phyloP scores from a whole-genome alignment of 495 filamentous ascomycete species.

The Tetracladium setigerum region DNA sequence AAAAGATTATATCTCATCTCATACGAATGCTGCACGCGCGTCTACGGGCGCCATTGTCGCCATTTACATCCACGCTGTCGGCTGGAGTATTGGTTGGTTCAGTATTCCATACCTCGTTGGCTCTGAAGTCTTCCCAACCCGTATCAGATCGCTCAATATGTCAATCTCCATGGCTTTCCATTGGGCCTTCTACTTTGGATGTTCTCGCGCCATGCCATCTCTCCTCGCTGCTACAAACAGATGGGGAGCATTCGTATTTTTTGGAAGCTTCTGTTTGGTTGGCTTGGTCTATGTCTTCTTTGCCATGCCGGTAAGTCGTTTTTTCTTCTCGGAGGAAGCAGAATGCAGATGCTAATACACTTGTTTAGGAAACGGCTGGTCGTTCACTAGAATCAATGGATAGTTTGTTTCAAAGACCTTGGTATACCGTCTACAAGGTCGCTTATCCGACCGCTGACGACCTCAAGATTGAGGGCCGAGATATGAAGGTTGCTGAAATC shows the following conservation, averaged over 20 bases:
- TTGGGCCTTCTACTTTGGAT: conserved; percentile 50
- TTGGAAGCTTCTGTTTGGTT: conserved; percentile 36
- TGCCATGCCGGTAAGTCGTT: conserved; percentile 26
- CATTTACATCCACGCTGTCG: conserved; percentile 40
- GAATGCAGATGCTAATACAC: too few species aligned
- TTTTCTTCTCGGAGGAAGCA: conserved; percentile 41
- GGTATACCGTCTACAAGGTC: too few species aligned
- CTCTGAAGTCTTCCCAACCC: conserved; percentile 44
- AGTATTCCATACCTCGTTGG: conserved; percentile 43
- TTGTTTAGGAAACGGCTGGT: too few species aligned
- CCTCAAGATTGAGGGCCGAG: too few species aligned
- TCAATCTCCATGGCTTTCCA: conserved; percentile 40
- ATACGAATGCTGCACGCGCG: too few species aligned
- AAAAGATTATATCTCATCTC: too few species aligned
- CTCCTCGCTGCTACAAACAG: conserved; percentile 38
- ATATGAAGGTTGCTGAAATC: too few species aligned
- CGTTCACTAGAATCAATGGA: too few species aligned
- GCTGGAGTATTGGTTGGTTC: conserved; percentile 44
- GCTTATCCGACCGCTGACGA: too few species aligned
- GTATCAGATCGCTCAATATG: conserved; percentile 41
- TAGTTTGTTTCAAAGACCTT: too few species aligned
- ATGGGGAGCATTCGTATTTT: conserved; percentile 48
- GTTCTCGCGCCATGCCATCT: conserved; percentile 43
- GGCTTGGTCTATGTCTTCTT: conserved; percentile 23
- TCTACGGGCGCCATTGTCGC: conserved; percentile 43